Percentiles rank a stretch among this genome's conserved stretches.
Evolutionary conservation across 2,329 filamentous ascomycete species (phyloP).

Genomic region (Capronia epimyces): DNA sequence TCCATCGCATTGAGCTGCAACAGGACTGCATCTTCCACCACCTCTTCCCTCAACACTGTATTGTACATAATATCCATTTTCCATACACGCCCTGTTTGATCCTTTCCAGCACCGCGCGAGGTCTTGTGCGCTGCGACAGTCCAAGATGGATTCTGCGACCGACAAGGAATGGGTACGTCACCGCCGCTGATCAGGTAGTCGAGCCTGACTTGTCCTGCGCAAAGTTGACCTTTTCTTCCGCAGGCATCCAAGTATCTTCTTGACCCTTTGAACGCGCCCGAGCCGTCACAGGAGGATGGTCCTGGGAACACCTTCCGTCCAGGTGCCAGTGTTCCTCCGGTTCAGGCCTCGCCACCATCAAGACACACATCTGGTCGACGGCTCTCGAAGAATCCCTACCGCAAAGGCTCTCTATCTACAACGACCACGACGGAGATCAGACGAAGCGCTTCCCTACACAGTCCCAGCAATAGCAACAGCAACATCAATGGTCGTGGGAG

Average conservation of each 20-base stretch:
- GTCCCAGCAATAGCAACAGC: conserved; percentile 8
- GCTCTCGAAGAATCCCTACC: conserved; percentile 28
- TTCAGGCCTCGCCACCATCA: conserved; percentile 13
- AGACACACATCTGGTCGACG: conserved; percentile 8
- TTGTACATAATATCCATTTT: neutral
- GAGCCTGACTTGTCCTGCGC: neutral
- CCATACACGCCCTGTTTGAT: neutral
- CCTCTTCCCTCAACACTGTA: neutral
- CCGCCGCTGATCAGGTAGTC: neutral
- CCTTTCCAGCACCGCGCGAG: neutral
- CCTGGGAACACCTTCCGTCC: conserved; percentile 52
- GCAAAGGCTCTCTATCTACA: conserved; percentile 17
- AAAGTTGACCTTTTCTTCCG: conserved; percentile 11
- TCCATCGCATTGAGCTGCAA: no score
- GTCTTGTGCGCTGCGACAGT: neutral
- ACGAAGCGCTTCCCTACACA: conserved; percentile 19
- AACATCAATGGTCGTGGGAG: conserved; percentile 12
- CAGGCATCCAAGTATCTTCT: conserved; percentile 64
- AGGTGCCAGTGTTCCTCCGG: conserved; percentile 8
- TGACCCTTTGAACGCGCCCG: conserved; percentile 62
- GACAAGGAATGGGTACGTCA: conserved; percentile 51
- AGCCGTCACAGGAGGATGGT: conserved; percentile 63
- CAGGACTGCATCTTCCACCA: no score
- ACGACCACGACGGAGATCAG: conserved; percentile 12
- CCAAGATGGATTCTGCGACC: conserved; percentile 33